Base-by-base conservation (phyloP, 1,139 yeast genomes). In the Yamadazyma triangularis region DNA sequence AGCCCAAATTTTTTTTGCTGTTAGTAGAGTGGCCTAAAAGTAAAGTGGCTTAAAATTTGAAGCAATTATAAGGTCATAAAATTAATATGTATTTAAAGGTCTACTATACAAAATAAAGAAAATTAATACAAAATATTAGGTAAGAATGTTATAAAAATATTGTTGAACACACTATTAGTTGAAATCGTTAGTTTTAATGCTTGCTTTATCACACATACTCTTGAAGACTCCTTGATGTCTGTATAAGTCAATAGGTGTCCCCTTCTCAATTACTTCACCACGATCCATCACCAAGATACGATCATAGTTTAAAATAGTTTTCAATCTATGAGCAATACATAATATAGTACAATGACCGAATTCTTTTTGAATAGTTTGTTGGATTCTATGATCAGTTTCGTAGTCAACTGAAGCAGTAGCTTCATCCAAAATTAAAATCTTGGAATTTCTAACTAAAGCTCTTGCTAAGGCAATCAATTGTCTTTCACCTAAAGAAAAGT, bases 391-490 rank as follows among this genome's bases (percentile, higher is more conserved):
- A 41, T 64, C 70, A n/a, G 70, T 62, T 41, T 59, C 68, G 36
- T 61, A 64, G 45, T 64, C 70, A 29, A 64, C 70, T 13, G 65
- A 58, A 7, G 68, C 60, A 2, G 70, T 64, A 9, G 70, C 70
- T 45, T 64, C 70, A 43, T 64, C 70, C 24, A 64, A 48, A 36
- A 64, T 58, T 30, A 64, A 49, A 25, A 64, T 57, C 40, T 59
- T 61, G 18, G 61, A 53, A 25, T 58, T 58, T 30, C 69, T 48
- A 9, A 64, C 67, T 31, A 64, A 51, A 7, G 70, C 69, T 39
- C 70, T 50, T 0, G 69, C 69, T 39, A 64, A 61, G 2, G 70
- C 62, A 41, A 64, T 53, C 34, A 64, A 54, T 41, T 64, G 70
- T 31, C 62, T 52, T 45, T 64, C 70, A 21, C 70, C 70, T 20